A percentile compares a stretch with the other conserved stretches of the same genome.
phyloP scores from a whole-genome alignment of 257 asterid genomes.

The Prunella vulgaris region DNA sequence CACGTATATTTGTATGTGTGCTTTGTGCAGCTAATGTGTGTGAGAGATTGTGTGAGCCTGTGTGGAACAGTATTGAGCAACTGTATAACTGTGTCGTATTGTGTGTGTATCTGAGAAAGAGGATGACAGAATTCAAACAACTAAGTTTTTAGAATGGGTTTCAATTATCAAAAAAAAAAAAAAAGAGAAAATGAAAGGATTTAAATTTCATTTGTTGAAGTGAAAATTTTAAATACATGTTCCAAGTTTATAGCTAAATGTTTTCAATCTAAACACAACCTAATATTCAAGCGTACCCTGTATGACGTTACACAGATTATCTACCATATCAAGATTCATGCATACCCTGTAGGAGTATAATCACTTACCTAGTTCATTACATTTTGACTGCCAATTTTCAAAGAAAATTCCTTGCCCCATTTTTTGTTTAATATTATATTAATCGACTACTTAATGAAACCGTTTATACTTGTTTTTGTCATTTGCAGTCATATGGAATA shows the following conservation, averaged over 20 bases:
- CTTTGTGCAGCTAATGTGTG: neutral
- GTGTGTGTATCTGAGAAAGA: neutral
- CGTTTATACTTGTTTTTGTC: neutral
- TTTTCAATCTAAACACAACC: neutral
- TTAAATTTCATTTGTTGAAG: neutral
- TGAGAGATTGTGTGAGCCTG: neutral
- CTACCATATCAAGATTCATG: neutral
- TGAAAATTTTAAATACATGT: neutral
- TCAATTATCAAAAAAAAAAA: neutral
- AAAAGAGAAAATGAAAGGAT: neutral
- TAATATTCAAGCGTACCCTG: neutral
- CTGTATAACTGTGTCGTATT: neutral
- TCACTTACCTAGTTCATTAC: neutral
- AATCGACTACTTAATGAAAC: neutral
- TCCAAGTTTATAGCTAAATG: neutral
- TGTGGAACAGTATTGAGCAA: neutral
- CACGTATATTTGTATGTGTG: neutral
- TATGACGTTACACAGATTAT: neutral
- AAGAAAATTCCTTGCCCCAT: neutral
- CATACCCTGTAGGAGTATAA: neutral
- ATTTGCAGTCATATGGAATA: constrained; percentile 78
- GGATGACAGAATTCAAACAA: neutral
- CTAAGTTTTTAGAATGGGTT: neutral
- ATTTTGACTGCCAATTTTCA: neutral
- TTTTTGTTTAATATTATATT: neutral